phyloP scores from a whole-genome alignment of 176 grass and related monocot species.

The Dendrocalamus sinicus region DNA sequence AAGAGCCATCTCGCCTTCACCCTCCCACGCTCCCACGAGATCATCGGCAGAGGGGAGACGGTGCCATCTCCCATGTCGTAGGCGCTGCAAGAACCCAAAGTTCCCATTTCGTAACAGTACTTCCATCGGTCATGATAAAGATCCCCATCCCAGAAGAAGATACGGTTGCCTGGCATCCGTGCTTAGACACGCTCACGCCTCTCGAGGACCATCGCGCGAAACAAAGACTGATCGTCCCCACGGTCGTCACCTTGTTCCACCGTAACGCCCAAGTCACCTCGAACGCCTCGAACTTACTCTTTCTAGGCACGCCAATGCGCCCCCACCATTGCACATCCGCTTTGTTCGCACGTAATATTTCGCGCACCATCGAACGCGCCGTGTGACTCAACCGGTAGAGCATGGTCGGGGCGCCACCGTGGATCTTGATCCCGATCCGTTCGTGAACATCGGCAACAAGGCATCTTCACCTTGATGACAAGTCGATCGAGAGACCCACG shows the following conservation, averaged over 20 bases:
- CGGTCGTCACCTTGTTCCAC: conserved; percentile 3
- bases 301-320: background rate
- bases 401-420: background rate
- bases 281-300: background rate
- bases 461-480: no score
- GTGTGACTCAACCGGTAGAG: background rate
- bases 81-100: no score
- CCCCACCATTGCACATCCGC: no score
- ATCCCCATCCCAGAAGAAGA: background rate
- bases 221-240: conserved; percentile 14
- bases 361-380: background rate
- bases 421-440: no score
- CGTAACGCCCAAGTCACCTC: conserved; percentile 3
- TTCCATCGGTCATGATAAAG: no score
- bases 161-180: background rate
- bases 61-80: background rate
- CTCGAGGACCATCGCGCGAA: background rate
- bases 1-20: background rate
- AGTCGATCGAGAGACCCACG: background rate
- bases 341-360: background rate
- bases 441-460: no score
- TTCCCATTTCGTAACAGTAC: no score
- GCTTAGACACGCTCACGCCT: background rate
- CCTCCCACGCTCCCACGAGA: background rate
- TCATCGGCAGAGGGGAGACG: background rate